Percentiles rank a stretch among this genome's conserved stretches.
Conservation (phyloP, 208 protist genomes). For the Trypanosoma platydactyli region DNA sequence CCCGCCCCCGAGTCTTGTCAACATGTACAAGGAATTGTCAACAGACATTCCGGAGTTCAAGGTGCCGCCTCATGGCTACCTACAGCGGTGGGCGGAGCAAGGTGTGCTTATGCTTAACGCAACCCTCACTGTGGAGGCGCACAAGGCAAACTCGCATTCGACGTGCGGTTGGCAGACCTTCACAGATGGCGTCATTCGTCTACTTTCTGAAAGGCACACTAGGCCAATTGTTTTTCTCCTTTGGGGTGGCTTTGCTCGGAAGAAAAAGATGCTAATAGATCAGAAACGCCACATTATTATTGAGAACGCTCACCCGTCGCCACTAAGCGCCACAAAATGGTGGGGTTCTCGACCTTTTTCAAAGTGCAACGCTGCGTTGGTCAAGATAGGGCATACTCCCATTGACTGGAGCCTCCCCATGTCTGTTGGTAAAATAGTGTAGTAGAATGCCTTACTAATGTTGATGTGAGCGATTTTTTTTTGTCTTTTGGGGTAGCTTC, state of each 20-base stretch:
- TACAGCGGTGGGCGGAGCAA: conserved; percentile 95
- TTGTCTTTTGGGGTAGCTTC: too few relatives aligned
- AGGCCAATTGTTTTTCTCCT: conserved; percentile 94
- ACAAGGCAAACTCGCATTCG: conserved; percentile 93
- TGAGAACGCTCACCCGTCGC: conserved; percentile 85
- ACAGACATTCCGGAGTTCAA: conserved; percentile 85
- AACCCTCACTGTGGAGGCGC: conserved; percentile 92
- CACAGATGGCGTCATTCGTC: conserved; percentile 94
- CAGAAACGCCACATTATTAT: conserved; percentile 86
- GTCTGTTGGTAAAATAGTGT: not conserved
- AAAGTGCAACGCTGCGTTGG: conserved; percentile 77
- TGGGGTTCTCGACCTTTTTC: conserved; percentile 84
- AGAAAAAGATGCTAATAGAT: conserved; percentile 90
- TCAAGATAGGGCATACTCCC: conserved; percentile 52
- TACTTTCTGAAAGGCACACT: conserved; percentile 63
- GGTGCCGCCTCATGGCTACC: conserved; percentile 90
- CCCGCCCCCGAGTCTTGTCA: conserved; percentile 87
- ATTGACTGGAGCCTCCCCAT: conserved; percentile 83
- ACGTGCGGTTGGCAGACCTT: conserved; percentile 94
- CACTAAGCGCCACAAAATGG: conserved; percentile 78
- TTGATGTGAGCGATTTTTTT: too few relatives aligned
- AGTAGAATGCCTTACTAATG: not conserved
- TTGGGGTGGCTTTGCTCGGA: conserved; percentile 94
- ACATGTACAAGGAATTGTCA: conserved; percentile 96
- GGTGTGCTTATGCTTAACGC: conserved; percentile 98